Evolutionary conservation across 192 early-diverging fungal species (phyloP).

Genomic region (Umbelopsis isabellina): DNA sequence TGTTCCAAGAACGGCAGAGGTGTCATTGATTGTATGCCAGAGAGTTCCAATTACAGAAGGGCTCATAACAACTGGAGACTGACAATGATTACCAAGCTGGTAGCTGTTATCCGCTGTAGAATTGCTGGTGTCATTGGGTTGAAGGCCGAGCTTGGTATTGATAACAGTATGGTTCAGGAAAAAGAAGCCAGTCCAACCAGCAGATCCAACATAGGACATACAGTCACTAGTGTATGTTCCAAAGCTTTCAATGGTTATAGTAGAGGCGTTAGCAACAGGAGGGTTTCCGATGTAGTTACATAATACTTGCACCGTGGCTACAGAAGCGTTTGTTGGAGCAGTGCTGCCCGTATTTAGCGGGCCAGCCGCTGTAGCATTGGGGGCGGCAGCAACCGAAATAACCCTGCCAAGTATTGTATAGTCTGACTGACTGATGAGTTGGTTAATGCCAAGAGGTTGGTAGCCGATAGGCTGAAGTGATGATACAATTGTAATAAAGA

Average conservation of each 20-base stretch:
- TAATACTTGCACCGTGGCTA: neutral
- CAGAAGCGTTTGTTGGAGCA: slow-evolving; percentile 8
- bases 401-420: neutral
- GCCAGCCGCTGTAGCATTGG: neutral
- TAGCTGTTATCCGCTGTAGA: slow-evolving; percentile 9
- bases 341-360: slow-evolving; percentile 1
- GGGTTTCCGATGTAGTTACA: slow-evolving; percentile 17
- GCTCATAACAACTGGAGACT: neutral
- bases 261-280: neutral
- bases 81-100: slow-evolving; percentile 10
- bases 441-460: neutral
- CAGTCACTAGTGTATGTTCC: slow-evolving; percentile 17
- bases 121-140: neutral
- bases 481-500: neutral
- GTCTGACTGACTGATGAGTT: neutral
- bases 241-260: slow-evolving; percentile 9
- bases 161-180: slow-evolving; percentile 13
- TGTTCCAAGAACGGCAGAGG: neutral
- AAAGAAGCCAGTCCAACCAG: slow-evolving; percentile 17
- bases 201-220: neutral
- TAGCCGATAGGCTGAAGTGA: neutral
- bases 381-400: neutral
- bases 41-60: neutral
- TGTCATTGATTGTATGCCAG: slow-evolving; percentile 6
- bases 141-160: neutral